Conservation (phyloP, 2,329 filamentous ascomycete genomes). For the Stagonosporopsis tanaceti region DNA sequence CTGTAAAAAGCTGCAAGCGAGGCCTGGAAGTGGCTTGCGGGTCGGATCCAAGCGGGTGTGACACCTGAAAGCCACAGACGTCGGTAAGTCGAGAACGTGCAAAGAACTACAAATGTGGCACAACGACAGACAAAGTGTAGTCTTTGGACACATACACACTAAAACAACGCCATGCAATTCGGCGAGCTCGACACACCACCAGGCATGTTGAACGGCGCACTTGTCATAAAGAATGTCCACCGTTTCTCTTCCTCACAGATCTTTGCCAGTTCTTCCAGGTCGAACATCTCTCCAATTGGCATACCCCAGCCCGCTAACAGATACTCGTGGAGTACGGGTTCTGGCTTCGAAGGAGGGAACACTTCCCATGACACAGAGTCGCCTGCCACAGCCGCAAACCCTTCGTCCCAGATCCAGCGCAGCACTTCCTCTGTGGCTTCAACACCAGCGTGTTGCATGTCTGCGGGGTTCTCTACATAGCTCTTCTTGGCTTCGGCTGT, state of each 20-base stretch:
- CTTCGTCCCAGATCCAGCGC: slow-evolving; percentile 44
- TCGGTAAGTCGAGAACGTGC: slow-evolving; percentile 16
- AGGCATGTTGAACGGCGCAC: slow-evolving; percentile 54
- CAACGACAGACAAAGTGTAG: not conserved
- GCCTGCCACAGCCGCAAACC: slow-evolving; percentile 43
- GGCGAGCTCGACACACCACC: slow-evolving; percentile 48
- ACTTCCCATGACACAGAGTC: slow-evolving; percentile 49
- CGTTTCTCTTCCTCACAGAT: slow-evolving; percentile 48
- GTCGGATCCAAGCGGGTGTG: not conserved
- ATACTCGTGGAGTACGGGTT: slow-evolving; percentile 26
- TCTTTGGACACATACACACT: not conserved
- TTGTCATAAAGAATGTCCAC: slow-evolving; percentile 57
- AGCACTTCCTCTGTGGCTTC: slow-evolving; percentile 33
- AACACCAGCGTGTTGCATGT: slow-evolving; percentile 43
- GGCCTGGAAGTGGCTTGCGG: slow-evolving; percentile 9
- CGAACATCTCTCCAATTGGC: slow-evolving; percentile 48
- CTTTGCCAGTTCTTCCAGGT: slow-evolving; percentile 56
- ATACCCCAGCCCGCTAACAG: slow-evolving; percentile 58
- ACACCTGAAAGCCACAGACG: slow-evolving; percentile 15
- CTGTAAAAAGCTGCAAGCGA: slow-evolving; percentile 4
- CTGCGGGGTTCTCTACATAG: slow-evolving; percentile 33
- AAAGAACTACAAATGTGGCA: not conserved
- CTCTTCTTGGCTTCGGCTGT: slow-evolving; percentile 17
- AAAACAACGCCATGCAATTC: slow-evolving; percentile 47
- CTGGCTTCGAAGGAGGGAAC: slow-evolving; percentile 32